Evolutionary conservation across 2,329 filamentous ascomycete genomes (phyloP).

Genomic region (Cladosporium sp.): DNA sequence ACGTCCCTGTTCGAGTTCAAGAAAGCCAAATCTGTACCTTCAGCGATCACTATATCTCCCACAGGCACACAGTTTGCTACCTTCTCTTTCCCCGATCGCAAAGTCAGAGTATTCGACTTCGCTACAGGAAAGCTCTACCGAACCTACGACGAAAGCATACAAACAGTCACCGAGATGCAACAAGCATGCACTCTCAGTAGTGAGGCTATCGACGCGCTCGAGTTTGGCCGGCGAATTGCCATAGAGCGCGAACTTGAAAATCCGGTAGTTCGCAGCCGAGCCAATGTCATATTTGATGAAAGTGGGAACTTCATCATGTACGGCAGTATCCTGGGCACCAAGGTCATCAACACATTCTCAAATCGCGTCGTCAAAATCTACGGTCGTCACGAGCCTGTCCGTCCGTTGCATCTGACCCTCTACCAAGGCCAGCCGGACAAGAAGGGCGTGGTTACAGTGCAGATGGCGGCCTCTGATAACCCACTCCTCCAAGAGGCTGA

Average conservation of each 20-base stretch:
- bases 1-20: constrained; percentile 97
- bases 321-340: constrained; percentile 85
- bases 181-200: constrained; percentile 75
- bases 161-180: constrained; percentile 89
- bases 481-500: constrained; percentile 91
- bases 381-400: constrained; percentile 82
- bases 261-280: constrained; percentile 60
- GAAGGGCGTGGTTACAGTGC: constrained; percentile 87
- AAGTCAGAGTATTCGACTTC: constrained; percentile 92
- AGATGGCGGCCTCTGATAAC: constrained; percentile 95
- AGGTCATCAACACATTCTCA: constrained; percentile 93
- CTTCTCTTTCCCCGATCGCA: constrained; percentile 88
- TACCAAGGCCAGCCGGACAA: constrained; percentile 96
- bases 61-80: constrained; percentile 81
- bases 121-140: constrained; percentile 80
- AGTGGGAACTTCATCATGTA: constrained; percentile 94
- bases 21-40: constrained; percentile 80
- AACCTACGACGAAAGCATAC: constrained; percentile 91
- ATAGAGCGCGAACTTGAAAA: constrained; percentile 83
- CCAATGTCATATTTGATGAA: constrained; percentile 92
- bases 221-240: constrained; percentile 84
- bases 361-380: constrained; percentile 90
- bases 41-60: constrained; percentile 79
- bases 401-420: constrained; percentile 74
- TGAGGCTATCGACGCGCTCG: constrained; percentile 79